phyloP scores from a whole-genome alignment of 371 early-diverging fungal species.

The Circinella umbellata region DNA sequence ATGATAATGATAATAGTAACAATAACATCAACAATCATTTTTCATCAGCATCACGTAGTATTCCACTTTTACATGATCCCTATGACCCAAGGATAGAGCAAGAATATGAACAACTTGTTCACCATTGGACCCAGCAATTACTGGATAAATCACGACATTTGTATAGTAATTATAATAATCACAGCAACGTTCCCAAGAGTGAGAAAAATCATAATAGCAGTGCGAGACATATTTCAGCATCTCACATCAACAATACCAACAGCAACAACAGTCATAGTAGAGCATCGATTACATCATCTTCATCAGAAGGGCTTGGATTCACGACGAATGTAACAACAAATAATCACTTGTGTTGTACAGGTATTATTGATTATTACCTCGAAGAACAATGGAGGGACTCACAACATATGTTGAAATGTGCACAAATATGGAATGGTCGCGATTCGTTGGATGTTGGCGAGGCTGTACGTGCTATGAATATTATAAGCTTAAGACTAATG shows the following conservation, averaged over 20 bases:
- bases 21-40: not conserved
- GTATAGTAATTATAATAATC: not conserved
- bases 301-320: not conserved
- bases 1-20: not conserved
- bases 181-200: not conserved
- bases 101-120: conserved; percentile 43
- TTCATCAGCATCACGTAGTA: not conserved
- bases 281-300: no score
- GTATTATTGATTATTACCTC: conserved; percentile 39
- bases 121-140: conserved; percentile 38
- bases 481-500: conserved; percentile 41
- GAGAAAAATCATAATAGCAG: no score
- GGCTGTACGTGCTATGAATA: conserved; percentile 46
- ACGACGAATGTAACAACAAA: not conserved
- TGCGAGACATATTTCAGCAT: no score
- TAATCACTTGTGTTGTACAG: conserved; percentile 30
- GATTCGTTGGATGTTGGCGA: conserved; percentile 24
- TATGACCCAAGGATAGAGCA: conserved; percentile 27
- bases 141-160: conserved; percentile 21
- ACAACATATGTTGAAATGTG: conserved; percentile 47
- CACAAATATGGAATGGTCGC: conserved; percentile 47
- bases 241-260: not conserved
- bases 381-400: conserved; percentile 49
- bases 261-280: no score
- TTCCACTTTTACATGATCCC: conserved; percentile 16